Percentiles rank a stretch among this genome's conserved stretches.
Conservation (phyloP, 1,284 basidiomycete genomes). For the Moniliella sp. region DNA sequence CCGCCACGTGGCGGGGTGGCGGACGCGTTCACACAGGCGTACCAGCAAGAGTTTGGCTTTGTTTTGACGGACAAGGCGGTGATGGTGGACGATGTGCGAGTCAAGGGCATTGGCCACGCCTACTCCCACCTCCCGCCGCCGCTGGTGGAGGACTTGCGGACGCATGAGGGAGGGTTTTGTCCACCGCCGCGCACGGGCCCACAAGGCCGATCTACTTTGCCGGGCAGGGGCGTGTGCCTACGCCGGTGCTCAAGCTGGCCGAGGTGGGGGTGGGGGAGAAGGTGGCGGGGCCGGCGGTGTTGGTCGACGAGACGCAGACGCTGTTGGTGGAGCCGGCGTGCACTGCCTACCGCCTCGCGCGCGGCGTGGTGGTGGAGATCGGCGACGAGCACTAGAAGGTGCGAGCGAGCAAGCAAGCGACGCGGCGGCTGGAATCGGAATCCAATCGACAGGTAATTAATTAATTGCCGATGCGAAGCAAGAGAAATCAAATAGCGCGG, state of each 20-base stretch:
- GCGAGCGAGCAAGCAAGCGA: too few relatives aligned
- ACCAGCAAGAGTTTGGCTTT: slow-evolving; percentile 54
- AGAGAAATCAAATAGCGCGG: too few relatives aligned
- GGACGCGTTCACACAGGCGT: slow-evolving; percentile 46
- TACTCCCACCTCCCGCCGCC: too few relatives aligned
- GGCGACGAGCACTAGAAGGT: too few relatives aligned
- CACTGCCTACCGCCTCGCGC: slow-evolving; percentile 12
- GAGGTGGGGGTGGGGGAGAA: slow-evolving; percentile 48
- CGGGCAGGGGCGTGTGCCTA: slow-evolving; percentile 49
- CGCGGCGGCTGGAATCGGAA: too few relatives aligned
- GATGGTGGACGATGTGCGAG: slow-evolving; percentile 77
- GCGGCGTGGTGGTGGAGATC: slow-evolving; percentile 18
- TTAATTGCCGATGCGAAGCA: too few relatives aligned
- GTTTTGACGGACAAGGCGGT: slow-evolving; percentile 54
- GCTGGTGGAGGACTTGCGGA: too few relatives aligned
- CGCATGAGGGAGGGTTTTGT: too few relatives aligned
- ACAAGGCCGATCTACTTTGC: slow-evolving; percentile 58
- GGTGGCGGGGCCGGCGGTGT: slow-evolving; percentile 60
- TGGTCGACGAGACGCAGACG: slow-evolving; percentile 78
- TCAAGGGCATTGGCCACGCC: slow-evolving; percentile 56
- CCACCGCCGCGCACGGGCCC: too few relatives aligned
- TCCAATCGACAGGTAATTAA: too few relatives aligned
- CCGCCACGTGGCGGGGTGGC: slow-evolving; percentile 41
- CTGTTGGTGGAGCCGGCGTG: slow-evolving; percentile 44
- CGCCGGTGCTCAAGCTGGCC: slow-evolving; percentile 56